A percentile compares a stretch with the other conserved stretches of the same genome.
phyloP scores from a whole-genome alignment of 2,329 filamentous ascomycete species.

The Aspergillus sp. region DNA sequence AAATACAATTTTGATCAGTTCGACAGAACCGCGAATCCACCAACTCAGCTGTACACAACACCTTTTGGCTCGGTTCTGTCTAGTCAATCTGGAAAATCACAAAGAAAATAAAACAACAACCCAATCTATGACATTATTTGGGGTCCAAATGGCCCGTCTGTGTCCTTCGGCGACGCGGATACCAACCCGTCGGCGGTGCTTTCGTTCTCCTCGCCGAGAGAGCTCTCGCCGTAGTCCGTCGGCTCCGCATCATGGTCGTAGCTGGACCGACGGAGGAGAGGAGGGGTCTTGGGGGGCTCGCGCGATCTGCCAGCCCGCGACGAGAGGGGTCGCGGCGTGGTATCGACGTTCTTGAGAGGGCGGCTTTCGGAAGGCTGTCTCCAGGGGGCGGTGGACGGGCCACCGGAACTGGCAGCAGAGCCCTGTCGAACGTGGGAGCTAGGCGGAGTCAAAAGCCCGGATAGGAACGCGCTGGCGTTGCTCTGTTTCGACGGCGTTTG shows the following conservation, averaged over 20 bases:
- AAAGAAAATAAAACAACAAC: conserved; percentile 4
- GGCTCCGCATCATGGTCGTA: conserved; percentile 61
- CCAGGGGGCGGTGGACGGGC: conserved; percentile 22
- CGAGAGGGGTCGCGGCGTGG: conserved; percentile 27
- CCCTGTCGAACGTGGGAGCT: conserved; percentile 65
- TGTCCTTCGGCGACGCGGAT: conserved; percentile 31
- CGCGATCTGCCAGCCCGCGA: conserved; percentile 27
- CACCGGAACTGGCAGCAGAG: conserved; percentile 48
- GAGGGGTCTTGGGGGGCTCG: conserved; percentile 49
- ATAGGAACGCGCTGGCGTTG: conserved; percentile 61
- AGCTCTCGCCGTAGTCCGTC: conserved; percentile 44
- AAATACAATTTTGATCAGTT: conserved; percentile 1
- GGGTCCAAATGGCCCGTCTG: conserved; percentile 31
- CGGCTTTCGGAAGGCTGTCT: conserved; percentile 34
- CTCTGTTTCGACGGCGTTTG: conserved; percentile 62
- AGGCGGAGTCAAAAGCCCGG: conserved; percentile 86
- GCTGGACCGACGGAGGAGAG: conserved; percentile 52
- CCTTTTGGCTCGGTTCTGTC: neutral
- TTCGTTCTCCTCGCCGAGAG: conserved; percentile 46
- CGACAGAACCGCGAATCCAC: conserved; percentile 2
- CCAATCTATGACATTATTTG: conserved; percentile 22
- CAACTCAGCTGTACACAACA: conserved; percentile 2
- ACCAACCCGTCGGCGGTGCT: conserved; percentile 45
- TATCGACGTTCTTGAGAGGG: conserved; percentile 30
- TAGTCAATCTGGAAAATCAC: conserved; percentile 8